Evolutionary conservation across 768 basidiomycete species (phyloP).

Genomic region (Calocera cornea): DNA sequence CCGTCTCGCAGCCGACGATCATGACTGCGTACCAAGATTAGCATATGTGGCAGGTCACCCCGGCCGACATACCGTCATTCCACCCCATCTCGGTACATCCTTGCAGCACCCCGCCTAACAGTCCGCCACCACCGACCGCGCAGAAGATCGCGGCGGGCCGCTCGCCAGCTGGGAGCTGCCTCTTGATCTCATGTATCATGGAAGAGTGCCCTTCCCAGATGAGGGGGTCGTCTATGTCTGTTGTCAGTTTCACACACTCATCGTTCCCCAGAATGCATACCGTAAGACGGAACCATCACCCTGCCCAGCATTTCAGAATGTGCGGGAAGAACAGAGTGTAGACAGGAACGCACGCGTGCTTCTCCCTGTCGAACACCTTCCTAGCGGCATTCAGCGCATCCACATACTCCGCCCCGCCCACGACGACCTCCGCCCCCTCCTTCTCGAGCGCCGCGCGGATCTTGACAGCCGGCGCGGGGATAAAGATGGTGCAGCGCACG

Average conservation of each 20-base stretch:
- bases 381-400: slow-evolving; percentile 42
- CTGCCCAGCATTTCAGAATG: neutral
- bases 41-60: too few species aligned
- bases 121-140: slow-evolving; percentile 61
- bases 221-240: slow-evolving; percentile 36
- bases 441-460: slow-evolving; percentile 27
- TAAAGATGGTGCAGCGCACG: slow-evolving; percentile 51
- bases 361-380: slow-evolving; percentile 32
- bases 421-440: slow-evolving; percentile 45
- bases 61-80: slow-evolving; percentile 37
- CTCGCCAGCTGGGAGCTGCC: slow-evolving; percentile 31
- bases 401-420: slow-evolving; percentile 44
- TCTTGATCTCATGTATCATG: slow-evolving; percentile 49
- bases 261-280: slow-evolving; percentile 30
- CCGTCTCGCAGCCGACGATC: slow-evolving; percentile 53
- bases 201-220: slow-evolving; percentile 71
- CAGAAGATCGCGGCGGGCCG: slow-evolving; percentile 65
- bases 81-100: slow-evolving; percentile 52
- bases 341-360: slow-evolving; percentile 37
- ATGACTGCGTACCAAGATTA: slow-evolving; percentile 20
- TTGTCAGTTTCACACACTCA: slow-evolving; percentile 37
- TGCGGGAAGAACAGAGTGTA: neutral
- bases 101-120: slow-evolving; percentile 52
- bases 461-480: slow-evolving; percentile 34
- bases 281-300: neutral